Percentiles rank a stretch among this genome's conserved stretches.
phyloP scores from a whole-genome alignment of 1,139 yeast genomes.

The Geotrichum aggregatum region DNA sequence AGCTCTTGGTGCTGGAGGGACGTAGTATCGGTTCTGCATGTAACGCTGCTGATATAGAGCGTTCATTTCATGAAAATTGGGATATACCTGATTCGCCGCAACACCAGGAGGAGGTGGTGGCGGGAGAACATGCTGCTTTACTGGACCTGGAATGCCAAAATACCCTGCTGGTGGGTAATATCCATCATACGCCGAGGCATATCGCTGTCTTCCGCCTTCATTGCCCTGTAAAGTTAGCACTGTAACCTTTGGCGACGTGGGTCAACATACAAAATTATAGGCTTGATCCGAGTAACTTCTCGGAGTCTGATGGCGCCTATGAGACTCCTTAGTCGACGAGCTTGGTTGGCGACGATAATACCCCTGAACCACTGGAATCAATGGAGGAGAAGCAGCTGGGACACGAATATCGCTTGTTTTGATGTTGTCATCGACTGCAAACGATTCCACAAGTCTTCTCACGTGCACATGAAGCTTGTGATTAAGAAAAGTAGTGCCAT shows the following conservation, averaged over 20 bases:
- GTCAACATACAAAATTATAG: slow-evolving; percentile 4
- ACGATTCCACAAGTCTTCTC: slow-evolving; percentile 16
- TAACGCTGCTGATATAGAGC: slow-evolving; percentile 16
- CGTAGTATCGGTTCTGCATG: slow-evolving; percentile 7
- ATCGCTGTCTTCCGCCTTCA: slow-evolving; percentile 10
- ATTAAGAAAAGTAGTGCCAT: slow-evolving; percentile 7
- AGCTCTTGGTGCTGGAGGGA: slow-evolving; percentile 1
- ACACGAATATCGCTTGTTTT: slow-evolving; percentile 21
- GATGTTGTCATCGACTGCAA: slow-evolving; percentile 22
- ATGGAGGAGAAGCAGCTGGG: slow-evolving; percentile 22
- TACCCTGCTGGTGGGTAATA: slow-evolving; percentile 7
- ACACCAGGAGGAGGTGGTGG: slow-evolving; percentile 12
- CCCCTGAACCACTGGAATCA: slow-evolving; percentile 11
- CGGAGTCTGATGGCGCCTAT: slow-evolving; percentile 9
- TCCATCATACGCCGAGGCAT: slow-evolving; percentile 15
- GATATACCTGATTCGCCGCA: slow-evolving; percentile 13
- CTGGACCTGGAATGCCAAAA: slow-evolving; percentile 5
- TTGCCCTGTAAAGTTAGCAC: slow-evolving; percentile 12
- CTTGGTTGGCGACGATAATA: slow-evolving; percentile 11
- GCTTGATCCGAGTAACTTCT: slow-evolving; percentile 19
- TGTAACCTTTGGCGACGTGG: neutral
- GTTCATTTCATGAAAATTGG: slow-evolving; percentile 19
- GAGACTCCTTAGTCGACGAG: neutral
- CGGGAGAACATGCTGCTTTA: slow-evolving; percentile 16
- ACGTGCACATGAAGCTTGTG: slow-evolving; percentile 7